Evolutionary conservation across 1,139 yeast genomes (phyloP).

Genomic region (Saccharomyces pastorianus): DNA sequence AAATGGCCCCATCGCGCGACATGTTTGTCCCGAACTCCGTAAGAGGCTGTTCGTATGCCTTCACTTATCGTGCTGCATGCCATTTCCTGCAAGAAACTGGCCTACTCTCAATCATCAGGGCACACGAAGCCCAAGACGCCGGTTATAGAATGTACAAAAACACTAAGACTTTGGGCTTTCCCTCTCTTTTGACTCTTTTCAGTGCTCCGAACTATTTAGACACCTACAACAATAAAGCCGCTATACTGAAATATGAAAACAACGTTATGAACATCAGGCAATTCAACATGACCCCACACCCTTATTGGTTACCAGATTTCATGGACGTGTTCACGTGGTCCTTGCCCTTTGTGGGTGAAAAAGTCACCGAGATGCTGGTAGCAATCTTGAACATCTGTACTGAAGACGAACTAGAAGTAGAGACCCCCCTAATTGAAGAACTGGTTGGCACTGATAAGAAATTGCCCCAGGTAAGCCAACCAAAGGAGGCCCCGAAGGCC

Average conservation of each 20-base stretch:
- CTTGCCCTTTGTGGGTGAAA: conserved; percentile 92
- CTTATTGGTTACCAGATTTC: conserved; percentile 93
- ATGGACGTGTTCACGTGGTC: conserved; percentile 99
- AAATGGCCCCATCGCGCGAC: conserved; percentile 14
- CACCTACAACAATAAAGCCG: conserved; percentile 91
- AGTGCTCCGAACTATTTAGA: conserved; percentile 95
- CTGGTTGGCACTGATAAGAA: conserved; percentile 4
- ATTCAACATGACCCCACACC: conserved; percentile 88
- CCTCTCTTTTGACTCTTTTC: conserved; percentile 83
- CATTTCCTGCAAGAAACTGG: conserved; percentile 74
- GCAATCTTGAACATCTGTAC: conserved; percentile 89
- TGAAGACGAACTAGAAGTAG: conserved; percentile 81
- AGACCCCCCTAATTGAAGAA: conserved; percentile 26
- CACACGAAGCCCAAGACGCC: conserved; percentile 98
- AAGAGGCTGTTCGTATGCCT: conserved; percentile 90
- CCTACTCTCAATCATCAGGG: conserved; percentile 75
- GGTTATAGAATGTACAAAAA: conserved; percentile 92
- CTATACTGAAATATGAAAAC: conserved; percentile 82
- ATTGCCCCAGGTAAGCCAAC: background rate
- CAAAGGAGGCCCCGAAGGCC: background rate
- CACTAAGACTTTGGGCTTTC: conserved; percentile 84
- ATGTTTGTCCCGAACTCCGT: conserved; percentile 63
- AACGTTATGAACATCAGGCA: conserved; percentile 94
- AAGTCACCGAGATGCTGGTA: conserved; percentile 87
- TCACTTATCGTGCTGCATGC: conserved; percentile 78